Evolutionary conservation across 2,329 filamentous ascomycete genomes (phyloP), one percentile per base, ranked within the genome.

Genomic region (Trichophyton rubrum): DNA sequence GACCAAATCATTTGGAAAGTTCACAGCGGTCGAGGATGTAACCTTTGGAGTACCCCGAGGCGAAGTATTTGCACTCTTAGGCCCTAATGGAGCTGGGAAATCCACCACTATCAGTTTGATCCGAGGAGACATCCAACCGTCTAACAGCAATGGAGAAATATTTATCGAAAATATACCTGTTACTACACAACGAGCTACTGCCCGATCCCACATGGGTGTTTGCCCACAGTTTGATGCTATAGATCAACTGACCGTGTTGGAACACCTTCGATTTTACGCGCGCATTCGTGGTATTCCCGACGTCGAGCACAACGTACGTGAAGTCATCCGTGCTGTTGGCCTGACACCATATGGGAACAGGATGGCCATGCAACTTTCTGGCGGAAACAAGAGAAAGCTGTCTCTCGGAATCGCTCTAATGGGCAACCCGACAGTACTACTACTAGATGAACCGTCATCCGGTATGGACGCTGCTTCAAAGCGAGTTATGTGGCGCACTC

Each of bases 381-480:
- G 92, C 7, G 92, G 92, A 33, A 96, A 96, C 75, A 95, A 95
- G 76, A 81, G 91, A n/a, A 97, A 96, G 73, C 78, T 97, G 0
- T 89, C 85, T 17, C 80, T 96, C 0, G 91, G 88, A 2, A 95
- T 96, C 60, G 91, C 92, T 0, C 77, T 97, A 1, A 95, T 96
- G 82, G 92, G 91, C 3, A 95, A 96, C 67, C 91, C 91, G 0
- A 84, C 85, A 0, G 90, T 96, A 0, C 77, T 97, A 0, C 79
- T 96, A 0, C 85, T 96, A 1, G 92, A 97, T 68, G 92, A 96
- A 70, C 92, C 92, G 0, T 88, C 84, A 0, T 90, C 86, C 0
- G 90, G 91, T 0, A 88, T 96, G 77, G 92, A 97, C 67, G 90
- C 91, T 0, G 90, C 89, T 0, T 87, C 89, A 0, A 96, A 96